phyloP scores from a whole-genome alignment of 352 stramenopile species.

The Phytophthora ramorum region DNA sequence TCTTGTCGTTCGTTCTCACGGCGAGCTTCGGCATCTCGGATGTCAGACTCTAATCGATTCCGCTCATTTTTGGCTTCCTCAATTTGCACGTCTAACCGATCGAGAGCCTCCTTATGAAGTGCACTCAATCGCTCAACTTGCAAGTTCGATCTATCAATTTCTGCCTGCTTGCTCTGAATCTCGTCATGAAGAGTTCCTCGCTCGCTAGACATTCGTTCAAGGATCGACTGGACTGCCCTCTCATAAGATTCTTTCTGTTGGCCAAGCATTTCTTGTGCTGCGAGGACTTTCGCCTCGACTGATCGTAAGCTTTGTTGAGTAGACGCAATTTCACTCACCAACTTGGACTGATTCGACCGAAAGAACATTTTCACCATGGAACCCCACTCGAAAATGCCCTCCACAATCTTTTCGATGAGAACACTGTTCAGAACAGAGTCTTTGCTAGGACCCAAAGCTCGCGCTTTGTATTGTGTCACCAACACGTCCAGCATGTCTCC shows the following conservation, averaged over 20 bases:
- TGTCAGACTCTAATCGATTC: conserved; percentile 46
- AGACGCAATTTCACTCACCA: conserved; percentile 45
- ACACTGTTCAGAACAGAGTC: conserved; percentile 49
- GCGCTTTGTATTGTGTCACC: conserved; percentile 56
- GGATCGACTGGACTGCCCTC: conserved; percentile 58
- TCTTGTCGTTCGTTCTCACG: conserved; percentile 58
- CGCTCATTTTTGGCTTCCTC: conserved; percentile 67
- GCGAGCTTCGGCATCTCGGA: conserved; percentile 47
- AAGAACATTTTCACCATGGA: conserved; percentile 56
- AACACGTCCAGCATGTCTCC: conserved; percentile 41
- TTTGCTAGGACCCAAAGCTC: conserved; percentile 38
- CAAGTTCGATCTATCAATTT: conserved; percentile 60
- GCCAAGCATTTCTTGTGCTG: conserved; percentile 57
- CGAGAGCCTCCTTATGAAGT: conserved; percentile 69
- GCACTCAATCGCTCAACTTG: conserved; percentile 62
- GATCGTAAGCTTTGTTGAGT: conserved; percentile 55
- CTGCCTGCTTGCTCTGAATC: conserved; percentile 64
- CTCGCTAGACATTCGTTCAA: conserved; percentile 60
- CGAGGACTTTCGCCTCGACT: conserved; percentile 66
- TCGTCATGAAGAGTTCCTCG: conserved; percentile 50
- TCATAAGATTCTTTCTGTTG: conserved; percentile 77
- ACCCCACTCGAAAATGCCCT: conserved; percentile 67
- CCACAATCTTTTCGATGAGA: conserved; percentile 55
- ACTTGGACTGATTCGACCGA: conserved; percentile 47
- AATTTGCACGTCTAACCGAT: conserved; percentile 58